Evolutionary conservation across 768 basidiomycete species (phyloP), one percentile per base, ranked within the genome.

Genomic region (Lactarius sanguifluus): DNA sequence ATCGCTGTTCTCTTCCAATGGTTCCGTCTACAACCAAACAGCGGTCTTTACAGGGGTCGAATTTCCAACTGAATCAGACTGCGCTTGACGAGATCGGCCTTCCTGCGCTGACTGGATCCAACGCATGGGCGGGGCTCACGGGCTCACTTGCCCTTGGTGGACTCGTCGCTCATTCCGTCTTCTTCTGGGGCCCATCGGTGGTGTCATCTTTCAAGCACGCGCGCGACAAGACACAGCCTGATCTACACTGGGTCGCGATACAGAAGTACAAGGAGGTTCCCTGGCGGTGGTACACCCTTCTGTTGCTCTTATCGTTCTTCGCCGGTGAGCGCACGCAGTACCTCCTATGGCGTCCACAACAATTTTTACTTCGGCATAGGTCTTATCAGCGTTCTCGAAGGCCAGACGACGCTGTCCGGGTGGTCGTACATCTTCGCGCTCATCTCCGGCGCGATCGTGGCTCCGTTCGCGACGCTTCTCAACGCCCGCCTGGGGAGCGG

Each of bases 391-490:
- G 85, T 85, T 23, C 76, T 88, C 61, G 84, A 81, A 68, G 86
- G 85, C 16, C 78, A 86, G 68, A 86, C 86, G 1, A 85, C 85
- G 0, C 79, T 89, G 20, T 83, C 86, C 5, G 84, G 82, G 81
- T 87, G 84, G 81, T 84, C 84, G 1, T 88, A 83, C 72, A 81
- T 89, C 40, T 73, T 85, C 58, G 85, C 87, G 0, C 74, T 88
- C 23, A 72, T 83, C 13, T 73, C 85, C 16, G 86, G 85, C 43
- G 78, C 68, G 65, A 66, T 75, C 59, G 62, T 76, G 10, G 64
- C 83, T 75, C 85, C 85, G 0, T 86, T 87, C 73, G 86, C 84
- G 1, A 85, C 81, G 0, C 69, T 85, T 6, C 77, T 88, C 0
- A 83, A 71, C 70, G 85, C 82, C 16, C 81, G 85, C n/a, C 80